Evolutionary conservation across 2,329 filamentous ascomycete species (phyloP), one percentile per base, ranked within the genome.

Genomic region (Beauveria medogensis): DNA sequence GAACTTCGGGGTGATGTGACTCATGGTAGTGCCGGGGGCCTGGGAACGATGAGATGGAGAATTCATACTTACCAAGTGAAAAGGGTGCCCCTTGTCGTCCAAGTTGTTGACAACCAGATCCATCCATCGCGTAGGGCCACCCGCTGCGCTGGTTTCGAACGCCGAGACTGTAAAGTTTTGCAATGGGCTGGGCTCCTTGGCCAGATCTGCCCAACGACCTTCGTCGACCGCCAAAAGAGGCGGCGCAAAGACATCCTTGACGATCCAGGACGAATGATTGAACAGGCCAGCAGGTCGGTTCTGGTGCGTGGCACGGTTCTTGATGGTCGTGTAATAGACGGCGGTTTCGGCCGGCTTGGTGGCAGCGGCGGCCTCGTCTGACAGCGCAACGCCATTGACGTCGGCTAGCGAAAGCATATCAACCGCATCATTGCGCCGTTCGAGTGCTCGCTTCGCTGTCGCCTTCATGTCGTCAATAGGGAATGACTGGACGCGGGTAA

Each of bases 61-160:
- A 16, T 67, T 60, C 22, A 10, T 7, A 44, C 55, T 16, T 68
- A 78, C 76, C 43, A 81, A 63, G 64, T 81, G 79, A 62, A 81
- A 81, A 0, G 79, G 79, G 64, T 81, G 79, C 0, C 72, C 69
- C 6, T 76, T 76, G 43, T 80, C 78, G 60, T 81, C 79, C 10
- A 80, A 67, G 59, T 81, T 81, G 63, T 82, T 81, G 52, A 81
- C 68, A 2, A 80, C 70, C 1, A 81, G 64, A 63, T 80, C 78
- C 3, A 80, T 68, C 78, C 79, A 81, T 40, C 63, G 63, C 3
- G 65, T 72, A n/a, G 46, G 12, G 10, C 16, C 47, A 20, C 41
- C 65, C 54, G 1, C 16, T 10, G n/a, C 10, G 40, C 60, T 57
- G 8, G 57, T 40, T 30, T 30, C 18, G 28, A 66, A 64, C 54